These are phyloP conservation scores for Podospora australis DNA, from an alignment of 495 filamentous ascomycete species.

Conservation along the genomic window DNA sequence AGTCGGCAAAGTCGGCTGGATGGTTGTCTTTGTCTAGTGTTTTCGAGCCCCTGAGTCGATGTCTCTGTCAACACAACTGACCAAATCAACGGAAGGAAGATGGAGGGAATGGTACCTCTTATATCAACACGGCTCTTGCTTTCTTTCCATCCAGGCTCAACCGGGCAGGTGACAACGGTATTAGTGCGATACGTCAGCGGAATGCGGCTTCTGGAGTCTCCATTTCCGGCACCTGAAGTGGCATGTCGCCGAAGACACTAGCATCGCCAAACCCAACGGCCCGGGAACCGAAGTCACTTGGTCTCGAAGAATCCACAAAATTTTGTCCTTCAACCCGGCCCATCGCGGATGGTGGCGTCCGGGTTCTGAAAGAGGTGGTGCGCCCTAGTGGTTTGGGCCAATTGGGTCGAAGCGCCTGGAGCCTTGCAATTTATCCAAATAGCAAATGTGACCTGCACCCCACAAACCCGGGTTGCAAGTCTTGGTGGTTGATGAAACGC, in stretches of 20 bases:
- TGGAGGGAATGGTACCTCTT: no score
- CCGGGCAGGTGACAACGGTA: slow-evolving; percentile 2
- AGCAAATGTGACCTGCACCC: slow-evolving; percentile 7
- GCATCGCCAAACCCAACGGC: slow-evolving; percentile 4
- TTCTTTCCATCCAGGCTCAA: background rate
- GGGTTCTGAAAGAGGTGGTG: slow-evolving; percentile 8
- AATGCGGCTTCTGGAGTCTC: background rate
- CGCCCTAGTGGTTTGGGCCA: background rate
- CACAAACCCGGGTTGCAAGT: slow-evolving; percentile 5
- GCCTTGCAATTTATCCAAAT: slow-evolving; percentile 9
- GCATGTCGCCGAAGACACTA: background rate
- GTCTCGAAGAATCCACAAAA: background rate
- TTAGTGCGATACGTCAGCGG: background rate
- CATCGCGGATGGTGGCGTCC: slow-evolving; percentile 10
- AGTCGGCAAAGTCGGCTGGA: background rate
- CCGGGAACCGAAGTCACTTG: slow-evolving; percentile 9
- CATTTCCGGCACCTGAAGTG: background rate
- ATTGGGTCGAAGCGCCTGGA: background rate
- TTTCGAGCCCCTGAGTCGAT: no score
- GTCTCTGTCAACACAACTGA: background rate
- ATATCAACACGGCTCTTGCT: no score
- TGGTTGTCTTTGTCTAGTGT: background rate
- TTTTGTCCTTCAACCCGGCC: background rate
- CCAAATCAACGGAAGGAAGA: no score
- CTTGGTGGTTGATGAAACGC: slow-evolving; percentile 5